Base-by-base conservation (phyloP, 2,329 filamentous ascomycete genomes). In the Pseudovirgaria hyperparasitica region DNA sequence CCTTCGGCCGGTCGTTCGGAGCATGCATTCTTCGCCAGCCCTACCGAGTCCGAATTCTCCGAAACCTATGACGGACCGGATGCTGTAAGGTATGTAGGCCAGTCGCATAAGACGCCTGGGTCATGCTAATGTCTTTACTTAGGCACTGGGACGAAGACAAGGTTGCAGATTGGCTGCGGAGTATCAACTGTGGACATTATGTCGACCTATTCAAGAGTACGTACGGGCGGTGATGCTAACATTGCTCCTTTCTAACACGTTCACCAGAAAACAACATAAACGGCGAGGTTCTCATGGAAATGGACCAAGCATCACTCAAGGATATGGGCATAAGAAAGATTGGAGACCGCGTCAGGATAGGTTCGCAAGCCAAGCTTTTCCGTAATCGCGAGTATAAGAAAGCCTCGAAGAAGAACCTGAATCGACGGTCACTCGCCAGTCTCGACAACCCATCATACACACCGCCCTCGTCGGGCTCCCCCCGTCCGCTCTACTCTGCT, bases 251-350 rank as follows among this genome's bases (percentile, higher is more conserved):
- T 40, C 50, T 21, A 50, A 44, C 14, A 41, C 22, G 34, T 21
- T 5, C 8, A 27, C 15, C 34, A 72, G 67, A 76, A 49, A 93
- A 98, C 54, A 82, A 96, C 55, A 94, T 98, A 62, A 98, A 90
- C 50, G 90, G 90, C 45, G 85, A 94, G 59, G 94, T 92, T 49
- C 65, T 98, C 23, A 68, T 98, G 41, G 90, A 98, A 58, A 87
- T 94, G 67, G 90, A 98, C 56, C 92, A 93, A 63, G 78, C 85
- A 30, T 84, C 92, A 21, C 67, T 98, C 37, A 92, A 93, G 55
- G 90, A 98, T 54, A 92, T 98, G 73, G 90, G 90, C 22, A 87
- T 98, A 42, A 92, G 93, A 42, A 98, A 96, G 57, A 82, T 98
- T 38, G 90, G 90, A 37, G 90, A 98, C 54, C 76, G 90, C 28